Evolutionary conservation across 805 yeast genomes (phyloP).

Genomic region (Candida golubevii): DNA sequence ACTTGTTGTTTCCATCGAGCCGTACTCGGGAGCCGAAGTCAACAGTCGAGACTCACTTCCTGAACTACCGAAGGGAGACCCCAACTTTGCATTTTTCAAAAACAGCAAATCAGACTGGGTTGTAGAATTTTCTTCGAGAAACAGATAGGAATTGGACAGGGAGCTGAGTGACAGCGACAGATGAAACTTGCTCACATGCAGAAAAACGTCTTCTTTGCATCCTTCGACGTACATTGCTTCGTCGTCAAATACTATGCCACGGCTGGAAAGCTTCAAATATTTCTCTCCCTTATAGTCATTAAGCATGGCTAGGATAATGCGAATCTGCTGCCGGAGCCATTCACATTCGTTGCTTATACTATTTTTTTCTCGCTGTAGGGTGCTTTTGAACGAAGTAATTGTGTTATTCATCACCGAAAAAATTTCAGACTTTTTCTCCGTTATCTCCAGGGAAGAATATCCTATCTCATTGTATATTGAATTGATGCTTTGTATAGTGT

Average conservation of each 20-base stretch:
- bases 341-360: constrained; percentile 40
- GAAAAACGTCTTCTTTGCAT: constrained; percentile 24
- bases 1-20: too few relatives aligned
- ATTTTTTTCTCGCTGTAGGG: constrained; percentile 27
- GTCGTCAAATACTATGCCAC: constrained; percentile 33
- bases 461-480: constrained; percentile 51
- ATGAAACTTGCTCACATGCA: constrained; percentile 11
- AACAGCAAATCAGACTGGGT: not conserved
- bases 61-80: constrained; percentile 1
- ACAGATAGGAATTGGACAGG: constrained; percentile 1
- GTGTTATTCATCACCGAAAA: constrained; percentile 48
- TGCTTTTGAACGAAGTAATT: constrained; percentile 26
- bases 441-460: constrained; percentile 46
- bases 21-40: not conserved
- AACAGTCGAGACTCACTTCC: not conserved
- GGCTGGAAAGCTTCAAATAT: constrained; percentile 12
- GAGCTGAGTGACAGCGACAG: not conserved
- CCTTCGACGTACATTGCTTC: constrained; percentile 25
- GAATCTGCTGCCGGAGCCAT: constrained; percentile 42
- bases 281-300: constrained; percentile 32
- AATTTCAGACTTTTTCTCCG: constrained; percentile 45
- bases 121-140: not conserved
- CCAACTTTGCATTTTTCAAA: not conserved
- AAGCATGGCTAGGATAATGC: constrained; percentile 36
- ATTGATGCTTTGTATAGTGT: constrained; percentile 41